Evolutionary conservation across 345 rosid genomes (phyloP).

Genomic region (Mallotus nudiflorus): DNA sequence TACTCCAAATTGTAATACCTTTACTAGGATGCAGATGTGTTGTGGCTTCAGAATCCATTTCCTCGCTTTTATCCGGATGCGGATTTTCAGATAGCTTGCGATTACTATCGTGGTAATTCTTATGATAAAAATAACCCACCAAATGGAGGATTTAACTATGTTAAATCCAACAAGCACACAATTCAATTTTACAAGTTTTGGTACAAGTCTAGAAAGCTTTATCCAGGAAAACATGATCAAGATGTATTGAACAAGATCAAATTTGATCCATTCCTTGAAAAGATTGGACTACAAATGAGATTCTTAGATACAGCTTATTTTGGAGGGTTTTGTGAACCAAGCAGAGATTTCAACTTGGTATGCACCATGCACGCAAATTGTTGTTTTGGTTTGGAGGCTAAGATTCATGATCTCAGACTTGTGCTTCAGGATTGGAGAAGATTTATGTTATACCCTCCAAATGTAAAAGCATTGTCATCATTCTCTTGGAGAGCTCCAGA

Average conservation of each 20-base stretch:
- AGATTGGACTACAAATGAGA: constrained; percentile 46
- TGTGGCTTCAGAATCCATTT: constrained; percentile 85
- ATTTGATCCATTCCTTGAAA: constrained; percentile 29
- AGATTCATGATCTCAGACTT: constrained; percentile 54
- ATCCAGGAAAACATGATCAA: constrained; percentile 65
- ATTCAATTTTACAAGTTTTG: constrained; percentile 68
- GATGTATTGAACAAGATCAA: constrained; percentile 78
- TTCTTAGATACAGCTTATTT: constrained; percentile 64
- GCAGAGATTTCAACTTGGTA: constrained; percentile 52
- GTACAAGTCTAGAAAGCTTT: constrained; percentile 48
- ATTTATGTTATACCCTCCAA: constrained; percentile 31
- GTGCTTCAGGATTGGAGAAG: constrained; percentile 66
- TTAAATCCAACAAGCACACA: constrained; percentile 51
- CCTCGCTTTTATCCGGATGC: constrained; percentile 48
- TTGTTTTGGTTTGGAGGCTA: constrained; percentile 60
- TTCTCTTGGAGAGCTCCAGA: constrained; percentile 61
- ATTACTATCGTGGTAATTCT: constrained; percentile 45
- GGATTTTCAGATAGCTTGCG: constrained; percentile 94
- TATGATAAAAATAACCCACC: constrained; percentile 40
- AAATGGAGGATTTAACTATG: constrained; percentile 77
- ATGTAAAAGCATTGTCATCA: constrained; percentile 19
- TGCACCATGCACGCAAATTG: constrained; percentile 93
- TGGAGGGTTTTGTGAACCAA: constrained; percentile 70
- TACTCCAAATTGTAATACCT: no score
- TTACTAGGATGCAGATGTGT: constrained; percentile 67